Evolutionary conservation across 305 asterid species (phyloP).

Genomic region (Coffea humblotiana): DNA sequence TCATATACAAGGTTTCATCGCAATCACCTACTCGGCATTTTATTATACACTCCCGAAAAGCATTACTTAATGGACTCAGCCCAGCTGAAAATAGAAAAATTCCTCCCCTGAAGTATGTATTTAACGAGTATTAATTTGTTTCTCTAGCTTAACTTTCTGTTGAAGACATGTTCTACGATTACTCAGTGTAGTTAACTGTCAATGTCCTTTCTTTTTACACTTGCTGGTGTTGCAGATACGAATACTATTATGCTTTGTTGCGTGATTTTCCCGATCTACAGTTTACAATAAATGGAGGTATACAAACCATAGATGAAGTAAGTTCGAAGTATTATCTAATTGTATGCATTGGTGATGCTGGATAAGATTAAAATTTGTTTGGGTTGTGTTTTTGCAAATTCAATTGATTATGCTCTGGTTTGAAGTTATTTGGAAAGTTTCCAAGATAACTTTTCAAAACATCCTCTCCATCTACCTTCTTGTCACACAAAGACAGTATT

Average conservation of each 20-base stretch:
- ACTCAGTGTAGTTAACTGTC: neutral
- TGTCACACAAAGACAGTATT: no score
- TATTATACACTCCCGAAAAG: constrained; percentile 89
- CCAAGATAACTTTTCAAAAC: no score
- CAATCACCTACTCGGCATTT: constrained; percentile 91
- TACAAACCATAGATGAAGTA: constrained; percentile 83
- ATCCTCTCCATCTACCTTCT: no score
- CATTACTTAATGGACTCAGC: constrained; percentile 87
- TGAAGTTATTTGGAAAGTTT: neutral
- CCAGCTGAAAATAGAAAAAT: constrained; percentile 88
- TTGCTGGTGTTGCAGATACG: constrained; percentile 57
- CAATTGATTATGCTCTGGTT: neutral
- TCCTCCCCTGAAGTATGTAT: constrained; percentile 81
- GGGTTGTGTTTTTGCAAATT: neutral
- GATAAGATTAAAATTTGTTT: neutral
- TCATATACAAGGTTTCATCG: constrained; percentile 83
- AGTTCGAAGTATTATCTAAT: constrained; percentile 5
- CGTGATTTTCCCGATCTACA: constrained; percentile 94
- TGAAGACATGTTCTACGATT: neutral
- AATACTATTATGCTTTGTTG: constrained; percentile 87
- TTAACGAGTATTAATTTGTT: constrained; percentile 13
- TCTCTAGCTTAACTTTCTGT: neutral
- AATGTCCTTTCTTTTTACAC: neutral
- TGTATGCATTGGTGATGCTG: neutral
- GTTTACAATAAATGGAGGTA: constrained; percentile 95